Conservation (phyloP, 345 rosid genomes). For the Salix brachista region DNA sequence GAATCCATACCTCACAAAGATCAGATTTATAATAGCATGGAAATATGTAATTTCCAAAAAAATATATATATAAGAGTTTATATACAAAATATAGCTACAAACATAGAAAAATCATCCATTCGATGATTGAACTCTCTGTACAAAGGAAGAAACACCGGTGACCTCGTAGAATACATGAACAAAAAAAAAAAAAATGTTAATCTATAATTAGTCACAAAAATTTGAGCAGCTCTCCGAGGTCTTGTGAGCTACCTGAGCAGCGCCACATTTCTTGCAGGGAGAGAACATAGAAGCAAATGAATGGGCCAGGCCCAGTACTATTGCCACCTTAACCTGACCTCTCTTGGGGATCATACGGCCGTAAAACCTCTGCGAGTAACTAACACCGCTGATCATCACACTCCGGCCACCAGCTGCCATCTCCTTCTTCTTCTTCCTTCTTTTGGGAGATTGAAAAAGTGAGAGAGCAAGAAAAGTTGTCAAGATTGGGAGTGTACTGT, state of each 20-base stretch:
- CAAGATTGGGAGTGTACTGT: background rate
- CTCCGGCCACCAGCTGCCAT: constrained; percentile 2
- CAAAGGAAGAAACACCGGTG: background rate
- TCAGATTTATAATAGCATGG: no score
- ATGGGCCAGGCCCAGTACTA: constrained; percentile 45
- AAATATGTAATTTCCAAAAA: no score
- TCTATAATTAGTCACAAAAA: background rate
- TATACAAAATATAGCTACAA: no score
- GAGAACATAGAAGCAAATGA: constrained; percentile 45
- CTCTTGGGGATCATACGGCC: constrained; percentile 45
- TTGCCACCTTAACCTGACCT: constrained; percentile 44
- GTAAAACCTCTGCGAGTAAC: background rate
- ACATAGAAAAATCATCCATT: background rate
- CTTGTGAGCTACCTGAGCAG: background rate
- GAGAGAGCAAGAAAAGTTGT: background rate
- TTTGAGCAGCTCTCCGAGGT: background rate
- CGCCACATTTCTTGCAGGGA: background rate
- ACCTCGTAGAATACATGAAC: background rate
- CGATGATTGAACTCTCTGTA: background rate
- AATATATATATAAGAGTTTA: no score
- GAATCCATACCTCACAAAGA: no score
- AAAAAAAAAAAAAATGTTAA: background rate
- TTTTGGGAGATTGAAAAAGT: background rate
- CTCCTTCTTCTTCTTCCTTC: background rate
- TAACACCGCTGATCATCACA: constrained; percentile 8